phyloP scores from a whole-genome alignment of 208 protist species.

The Wallacemonas collosoma region DNA sequence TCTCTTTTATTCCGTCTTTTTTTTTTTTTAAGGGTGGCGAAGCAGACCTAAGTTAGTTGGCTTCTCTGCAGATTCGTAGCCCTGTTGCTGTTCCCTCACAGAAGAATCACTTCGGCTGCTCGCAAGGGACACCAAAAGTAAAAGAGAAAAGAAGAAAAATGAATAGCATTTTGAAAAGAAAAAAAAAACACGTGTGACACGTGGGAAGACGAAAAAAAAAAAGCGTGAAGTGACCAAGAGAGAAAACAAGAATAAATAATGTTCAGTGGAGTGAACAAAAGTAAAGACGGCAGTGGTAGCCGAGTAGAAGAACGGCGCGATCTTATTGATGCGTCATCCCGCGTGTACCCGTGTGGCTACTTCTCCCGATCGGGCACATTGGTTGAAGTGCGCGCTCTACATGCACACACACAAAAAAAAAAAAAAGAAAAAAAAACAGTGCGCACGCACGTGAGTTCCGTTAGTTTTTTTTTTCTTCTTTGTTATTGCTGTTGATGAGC shows the following conservation, averaged over 20 bases:
- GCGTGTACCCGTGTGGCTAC: not conserved
- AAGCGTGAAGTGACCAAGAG: not conserved
- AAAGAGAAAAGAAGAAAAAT: constrained; percentile 13
- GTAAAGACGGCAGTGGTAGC: not conserved
- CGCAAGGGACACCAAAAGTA: not conserved
- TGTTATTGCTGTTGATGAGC: too few relatives aligned
- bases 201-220: constrained; percentile 13
- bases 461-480: not conserved
- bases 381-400: too few relatives aligned
- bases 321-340: constrained; percentile 11
- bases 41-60: too few relatives aligned
- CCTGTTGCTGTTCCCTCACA: too few relatives aligned
- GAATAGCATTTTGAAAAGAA: constrained; percentile 9
- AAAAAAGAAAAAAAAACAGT: not conserved
- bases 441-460: not conserved
- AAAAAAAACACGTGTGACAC: not conserved
- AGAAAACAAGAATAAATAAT: not conserved
- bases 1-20: too few relatives aligned
- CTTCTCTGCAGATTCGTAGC: too few relatives aligned
- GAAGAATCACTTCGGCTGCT: too few relatives aligned
- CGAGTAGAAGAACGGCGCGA: constrained; percentile 18
- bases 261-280: constrained; percentile 3
- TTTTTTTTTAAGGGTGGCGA: too few relatives aligned
- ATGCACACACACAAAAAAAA: too few relatives aligned
- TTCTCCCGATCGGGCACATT: not conserved